These are phyloP conservation scores for Glebionis coronaria DNA, from an alignment of 129 eudicot species.

Conservation along the genomic window DNA sequence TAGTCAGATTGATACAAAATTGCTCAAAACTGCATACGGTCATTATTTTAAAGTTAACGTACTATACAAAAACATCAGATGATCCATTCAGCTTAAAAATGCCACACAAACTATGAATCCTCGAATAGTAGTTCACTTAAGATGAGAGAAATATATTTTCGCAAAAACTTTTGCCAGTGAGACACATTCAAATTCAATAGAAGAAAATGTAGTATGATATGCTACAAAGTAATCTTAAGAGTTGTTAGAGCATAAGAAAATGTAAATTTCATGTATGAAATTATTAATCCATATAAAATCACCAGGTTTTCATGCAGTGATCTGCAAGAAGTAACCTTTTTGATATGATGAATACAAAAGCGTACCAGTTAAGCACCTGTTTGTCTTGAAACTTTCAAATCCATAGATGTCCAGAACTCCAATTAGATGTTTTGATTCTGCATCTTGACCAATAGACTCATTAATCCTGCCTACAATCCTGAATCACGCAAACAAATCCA, in stretches of 20 bases:
- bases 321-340: slow-evolving; percentile 42
- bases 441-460: slow-evolving; percentile 93
- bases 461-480: slow-evolving; percentile 93
- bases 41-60: slow-evolving; percentile 17
- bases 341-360: slow-evolving; percentile 58
- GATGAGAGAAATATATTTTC: too few relatives aligned
- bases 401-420: slow-evolving; percentile 99
- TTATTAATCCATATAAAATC: slow-evolving; percentile 1
- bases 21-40: slow-evolving; percentile 89
- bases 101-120: too few relatives aligned
- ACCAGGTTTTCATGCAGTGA: slow-evolving; percentile 37
- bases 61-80: slow-evolving; percentile 12
- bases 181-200: slow-evolving; percentile 10
- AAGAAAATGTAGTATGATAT: slow-evolving; percentile 12
- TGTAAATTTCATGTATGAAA: background rate
- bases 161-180: too few relatives aligned
- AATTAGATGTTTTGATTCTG: slow-evolving; percentile 66
- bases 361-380: slow-evolving; percentile 99
- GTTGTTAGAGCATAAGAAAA: slow-evolving; percentile 1
- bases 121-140: too few relatives aligned
- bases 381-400: slow-evolving; percentile 97
- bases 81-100: background rate
- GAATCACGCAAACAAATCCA: slow-evolving; percentile 21
- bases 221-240: slow-evolving; percentile 18
- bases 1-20: slow-evolving; percentile 91